Conservation (phyloP, 345 rosid species). For the Eucalyptus sideroxylon region DNA sequence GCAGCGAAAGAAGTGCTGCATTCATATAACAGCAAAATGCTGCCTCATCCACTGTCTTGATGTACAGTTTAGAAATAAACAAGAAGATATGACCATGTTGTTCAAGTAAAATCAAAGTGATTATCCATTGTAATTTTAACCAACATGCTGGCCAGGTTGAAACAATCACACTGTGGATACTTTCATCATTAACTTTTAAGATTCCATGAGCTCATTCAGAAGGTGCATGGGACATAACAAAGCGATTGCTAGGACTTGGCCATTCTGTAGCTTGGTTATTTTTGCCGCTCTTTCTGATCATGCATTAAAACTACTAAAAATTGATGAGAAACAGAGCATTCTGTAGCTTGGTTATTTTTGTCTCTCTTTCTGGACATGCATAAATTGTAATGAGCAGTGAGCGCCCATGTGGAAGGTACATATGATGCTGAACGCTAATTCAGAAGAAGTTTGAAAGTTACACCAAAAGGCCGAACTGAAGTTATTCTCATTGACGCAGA, state of each 20-base stretch:
- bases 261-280: neutral
- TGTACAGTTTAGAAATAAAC: neutral
- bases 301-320: neutral
- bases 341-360: neutral
- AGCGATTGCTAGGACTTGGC: neutral
- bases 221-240: neutral
- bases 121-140: neutral
- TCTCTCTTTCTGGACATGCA: neutral
- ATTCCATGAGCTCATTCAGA: neutral
- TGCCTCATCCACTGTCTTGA: neutral
- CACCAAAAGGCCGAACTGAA: neutral
- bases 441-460: neutral
- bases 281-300: neutral
- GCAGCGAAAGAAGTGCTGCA: neutral
- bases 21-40: neutral
- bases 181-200: neutral
- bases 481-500: neutral
- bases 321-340: neutral
- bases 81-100: neutral
- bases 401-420: neutral
- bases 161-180: neutral
- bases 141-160: neutral
- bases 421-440: neutral
- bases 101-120: neutral
- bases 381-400: neutral